phyloP scores from a whole-genome alignment of 108 stramenopile species.

The Bacterosira constricta region DNA sequence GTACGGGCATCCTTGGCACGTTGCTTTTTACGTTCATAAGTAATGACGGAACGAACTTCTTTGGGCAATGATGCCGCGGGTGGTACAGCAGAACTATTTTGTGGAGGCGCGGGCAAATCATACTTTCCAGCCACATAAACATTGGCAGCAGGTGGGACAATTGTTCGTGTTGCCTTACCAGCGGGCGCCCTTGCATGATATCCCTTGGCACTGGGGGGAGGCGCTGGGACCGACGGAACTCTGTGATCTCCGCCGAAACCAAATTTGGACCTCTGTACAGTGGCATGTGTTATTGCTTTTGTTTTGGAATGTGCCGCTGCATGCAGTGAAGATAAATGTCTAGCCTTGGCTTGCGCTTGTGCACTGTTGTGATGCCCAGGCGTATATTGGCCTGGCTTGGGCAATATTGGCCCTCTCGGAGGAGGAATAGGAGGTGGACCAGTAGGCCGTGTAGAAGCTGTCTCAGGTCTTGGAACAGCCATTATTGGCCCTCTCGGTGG shows the following conservation, averaged over 20 bases:
- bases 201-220: slow-evolving; percentile 33
- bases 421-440: too few species aligned
- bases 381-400: not conserved
- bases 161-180: not conserved
- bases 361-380: not conserved
- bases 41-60: slow-evolving; percentile 17
- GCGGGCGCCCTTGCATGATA: not conserved
- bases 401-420: not conserved
- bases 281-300: slow-evolving; percentile 55
- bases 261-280: slow-evolving; percentile 66
- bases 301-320: slow-evolving; percentile 42
- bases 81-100: not conserved
- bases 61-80: slow-evolving; percentile 8
- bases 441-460: too few species aligned
- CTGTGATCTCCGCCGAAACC: slow-evolving; percentile 77
- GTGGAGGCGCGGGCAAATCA: not conserved
- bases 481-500: too few species aligned
- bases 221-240: slow-evolving; percentile 70
- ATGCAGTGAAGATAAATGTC: slow-evolving; percentile 32
- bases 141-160: too few species aligned
- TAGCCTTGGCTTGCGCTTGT: slow-evolving; percentile 5
- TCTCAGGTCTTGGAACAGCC: not conserved
- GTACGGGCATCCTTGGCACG: slow-evolving; percentile 85
- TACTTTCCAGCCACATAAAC: not conserved
- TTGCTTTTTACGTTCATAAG: slow-evolving; percentile 87